Base-by-base conservation (phyloP, 352 stramenopile genomes). In the Phytophthora pistaciae region DNA sequence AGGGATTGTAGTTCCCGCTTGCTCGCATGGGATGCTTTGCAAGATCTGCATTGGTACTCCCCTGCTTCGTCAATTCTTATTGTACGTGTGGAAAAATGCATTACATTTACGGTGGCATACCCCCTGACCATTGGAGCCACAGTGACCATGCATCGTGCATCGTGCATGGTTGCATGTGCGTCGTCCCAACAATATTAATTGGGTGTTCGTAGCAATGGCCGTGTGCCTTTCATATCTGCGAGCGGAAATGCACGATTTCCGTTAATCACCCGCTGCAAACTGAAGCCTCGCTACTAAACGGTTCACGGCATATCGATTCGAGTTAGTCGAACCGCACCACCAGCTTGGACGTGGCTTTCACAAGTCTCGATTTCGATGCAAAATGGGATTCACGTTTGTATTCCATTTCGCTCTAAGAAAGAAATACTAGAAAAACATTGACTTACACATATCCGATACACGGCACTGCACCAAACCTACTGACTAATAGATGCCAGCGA, bases 371-470 rank as follows among this genome's bases (percentile, higher is more conserved):
- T 29, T 56, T 53, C 38, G 18, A 46, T 46, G 27, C 60, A 74
- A 75, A 72, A 72, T 56, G 40, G 27, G 16, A 52, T 60, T n/a
- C 59, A 23, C 25, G 0, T n/a, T 16, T 65, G 27, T 59, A 56
- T 66, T 77, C 56, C 31, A 10, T 68, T 75, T 68, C 27, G 57
- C 46, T 74, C 70, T 74, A 77, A 52, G 25, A 29, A 13, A 46
- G 13, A n/a, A 44, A n/a, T 7, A 31, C 9, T 29, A 29, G 29
- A 23, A 46, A 60, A 40, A 23, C 68, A 56, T 48, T n/a, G 36
- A 73, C 33, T 50, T 63, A 71, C 62, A 72, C 33, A 70, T 70
- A 75, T 29, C 70, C 55, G 44, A 40, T 56, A 60, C 55, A 25
- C 56, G 33, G n/a, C 16, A 58, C 52, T 62, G 27, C 52, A 62